phyloP scores from a whole-genome alignment of 2,329 filamentous ascomycete genomes.

The Elsinoe perseae region DNA sequence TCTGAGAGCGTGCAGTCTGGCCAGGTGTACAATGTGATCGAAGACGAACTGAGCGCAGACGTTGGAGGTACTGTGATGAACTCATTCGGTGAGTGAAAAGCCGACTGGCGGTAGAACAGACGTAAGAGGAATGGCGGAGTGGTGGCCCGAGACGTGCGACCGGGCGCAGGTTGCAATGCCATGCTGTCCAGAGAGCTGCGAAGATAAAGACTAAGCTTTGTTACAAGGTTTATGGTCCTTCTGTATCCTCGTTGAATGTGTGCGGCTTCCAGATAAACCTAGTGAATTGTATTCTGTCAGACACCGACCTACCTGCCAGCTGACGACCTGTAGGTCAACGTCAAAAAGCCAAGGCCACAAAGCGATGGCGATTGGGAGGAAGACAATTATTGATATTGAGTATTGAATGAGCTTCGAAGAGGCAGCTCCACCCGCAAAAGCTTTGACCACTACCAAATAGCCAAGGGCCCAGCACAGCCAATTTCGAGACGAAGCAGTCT shows the following conservation, averaged over 20 bases:
- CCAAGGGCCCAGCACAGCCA: not conserved
- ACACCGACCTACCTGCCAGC: too few relatives aligned
- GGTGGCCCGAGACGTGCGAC: conserved; percentile 57
- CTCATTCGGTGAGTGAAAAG: conserved; percentile 69
- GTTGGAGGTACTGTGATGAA: conserved; percentile 48
- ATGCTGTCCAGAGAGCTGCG: conserved; percentile 18
- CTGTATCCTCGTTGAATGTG: too few relatives aligned
- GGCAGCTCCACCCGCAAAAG: not conserved
- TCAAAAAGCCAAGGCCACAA: too few relatives aligned
- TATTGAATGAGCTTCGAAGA: not conserved
- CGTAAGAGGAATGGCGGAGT: conserved; percentile 77
- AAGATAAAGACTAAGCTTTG: not conserved
- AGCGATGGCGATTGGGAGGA: too few relatives aligned
- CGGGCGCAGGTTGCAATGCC: conserved; percentile 30
- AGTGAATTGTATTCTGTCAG: too few relatives aligned
- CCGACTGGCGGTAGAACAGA: conserved; percentile 69
- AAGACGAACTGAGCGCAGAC: conserved; percentile 43
- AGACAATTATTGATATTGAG: not conserved
- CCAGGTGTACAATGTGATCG: conserved; percentile 78
- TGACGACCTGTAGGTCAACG: too few relatives aligned
- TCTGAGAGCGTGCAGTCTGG: conserved; percentile 71
- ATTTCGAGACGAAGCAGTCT: not conserved
- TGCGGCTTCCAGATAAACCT: too few relatives aligned
- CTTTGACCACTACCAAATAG: not conserved
- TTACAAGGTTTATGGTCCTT: not conserved